These are phyloP conservation scores for Diaporthe ilicicola DNA, from an alignment of 2,329 filamentous ascomycete genomes.

Conservation along the genomic window DNA sequence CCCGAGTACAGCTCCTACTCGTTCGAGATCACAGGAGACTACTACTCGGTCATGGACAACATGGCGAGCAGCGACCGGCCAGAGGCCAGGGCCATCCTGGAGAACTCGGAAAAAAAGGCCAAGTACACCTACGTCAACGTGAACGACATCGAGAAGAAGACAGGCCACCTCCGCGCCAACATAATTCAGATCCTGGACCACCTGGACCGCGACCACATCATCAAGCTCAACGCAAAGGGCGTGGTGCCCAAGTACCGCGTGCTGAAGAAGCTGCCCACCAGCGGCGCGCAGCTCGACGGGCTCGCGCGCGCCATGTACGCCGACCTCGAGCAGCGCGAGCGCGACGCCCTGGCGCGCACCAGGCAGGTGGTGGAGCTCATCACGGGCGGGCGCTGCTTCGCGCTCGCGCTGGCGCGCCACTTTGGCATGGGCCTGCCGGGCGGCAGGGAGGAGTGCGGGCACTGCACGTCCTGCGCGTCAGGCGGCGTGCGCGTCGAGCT, in stretches of 20 bases:
- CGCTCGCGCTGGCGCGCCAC: slow-evolving; percentile 60
- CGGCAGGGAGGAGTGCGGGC: slow-evolving; percentile 56
- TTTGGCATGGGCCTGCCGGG: slow-evolving; percentile 63
- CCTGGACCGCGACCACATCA: slow-evolving; percentile 56
- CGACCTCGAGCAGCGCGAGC: slow-evolving; percentile 60
- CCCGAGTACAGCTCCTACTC: slow-evolving; percentile 66
- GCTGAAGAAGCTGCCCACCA: slow-evolving; percentile 54
- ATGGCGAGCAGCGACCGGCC: slow-evolving; percentile 46
- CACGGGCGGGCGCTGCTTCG: slow-evolving; percentile 60
- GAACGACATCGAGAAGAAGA: slow-evolving; percentile 44
- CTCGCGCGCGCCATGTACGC: slow-evolving; percentile 58
- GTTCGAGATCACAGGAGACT: slow-evolving; percentile 50
- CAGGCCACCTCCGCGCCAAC: slow-evolving; percentile 51
- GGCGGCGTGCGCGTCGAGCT: slow-evolving; percentile 49
- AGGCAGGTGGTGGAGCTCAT: slow-evolving; percentile 61
- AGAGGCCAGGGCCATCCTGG: slow-evolving; percentile 54
- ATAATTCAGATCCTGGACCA: slow-evolving; percentile 63
- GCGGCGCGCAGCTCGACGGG: slow-evolving; percentile 48
- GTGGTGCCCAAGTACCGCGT: slow-evolving; percentile 64
- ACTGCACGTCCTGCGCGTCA: slow-evolving; percentile 60
- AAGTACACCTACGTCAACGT: slow-evolving; percentile 60
- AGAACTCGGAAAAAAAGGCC: slow-evolving; percentile 48
- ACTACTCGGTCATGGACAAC: slow-evolving; percentile 40
- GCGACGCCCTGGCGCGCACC: slow-evolving; percentile 60
- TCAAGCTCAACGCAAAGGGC: slow-evolving; percentile 61